A percentile compares a stretch with the other conserved stretches of the same genome.
phyloP scores from a whole-genome alignment of 345 rosid species.

The Populus nigra region DNA sequence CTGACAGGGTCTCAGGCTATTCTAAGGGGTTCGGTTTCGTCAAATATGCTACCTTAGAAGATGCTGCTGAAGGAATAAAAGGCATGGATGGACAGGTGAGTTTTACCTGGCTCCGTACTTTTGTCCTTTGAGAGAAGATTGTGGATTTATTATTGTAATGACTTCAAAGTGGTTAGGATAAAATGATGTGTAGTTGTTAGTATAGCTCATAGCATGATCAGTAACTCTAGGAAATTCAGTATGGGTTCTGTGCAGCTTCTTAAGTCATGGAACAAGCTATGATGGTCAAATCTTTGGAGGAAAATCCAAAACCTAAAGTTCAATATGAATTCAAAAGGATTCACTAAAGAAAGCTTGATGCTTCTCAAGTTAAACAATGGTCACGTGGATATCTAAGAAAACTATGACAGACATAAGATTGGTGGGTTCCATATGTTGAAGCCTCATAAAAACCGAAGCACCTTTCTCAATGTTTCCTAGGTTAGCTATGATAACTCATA shows the following conservation, averaged over 20 bases:
- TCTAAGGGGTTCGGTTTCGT: conserved; percentile 97
- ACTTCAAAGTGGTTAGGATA: background rate
- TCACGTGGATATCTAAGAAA: background rate
- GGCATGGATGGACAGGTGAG: conserved; percentile 94
- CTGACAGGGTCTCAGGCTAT: conserved; percentile 73
- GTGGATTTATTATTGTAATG: background rate
- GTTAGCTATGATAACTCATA: background rate
- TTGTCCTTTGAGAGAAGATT: background rate
- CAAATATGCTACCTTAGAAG: conserved; percentile 65
- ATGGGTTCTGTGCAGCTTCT: background rate
- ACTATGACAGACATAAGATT: background rate
- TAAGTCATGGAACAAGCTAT: background rate
- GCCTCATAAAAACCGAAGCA: background rate
- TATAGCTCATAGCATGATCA: background rate
- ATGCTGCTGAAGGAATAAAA: conserved; percentile 76
- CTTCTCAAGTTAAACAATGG: background rate
- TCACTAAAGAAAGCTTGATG: background rate
- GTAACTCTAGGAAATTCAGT: background rate
- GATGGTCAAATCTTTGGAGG: background rate
- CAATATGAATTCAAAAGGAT: background rate
- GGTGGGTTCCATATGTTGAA: background rate
- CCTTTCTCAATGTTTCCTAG: background rate
- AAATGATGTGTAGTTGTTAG: background rate
- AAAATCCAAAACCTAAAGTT: background rate
- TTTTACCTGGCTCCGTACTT: background rate